These are phyloP conservation scores for Penicillium sp. DNA, from an alignment of 2,329 filamentous ascomycete genomes.

Conservation along the genomic window DNA sequence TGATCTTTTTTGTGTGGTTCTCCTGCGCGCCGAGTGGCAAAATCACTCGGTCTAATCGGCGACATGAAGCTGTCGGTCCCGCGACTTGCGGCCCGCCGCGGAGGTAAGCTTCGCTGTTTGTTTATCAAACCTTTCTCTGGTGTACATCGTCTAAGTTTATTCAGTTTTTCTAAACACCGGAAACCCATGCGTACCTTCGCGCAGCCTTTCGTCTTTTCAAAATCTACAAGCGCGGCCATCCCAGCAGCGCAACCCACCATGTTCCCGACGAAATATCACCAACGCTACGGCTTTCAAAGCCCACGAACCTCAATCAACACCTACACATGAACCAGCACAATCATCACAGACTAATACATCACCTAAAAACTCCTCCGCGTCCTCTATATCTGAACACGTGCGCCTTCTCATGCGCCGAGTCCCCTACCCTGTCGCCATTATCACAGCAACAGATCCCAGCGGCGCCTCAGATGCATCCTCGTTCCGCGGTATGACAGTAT, in stretches of 20 bases:
- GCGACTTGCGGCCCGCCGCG: slow-evolving; percentile 23
- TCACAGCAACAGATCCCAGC: slow-evolving; percentile 48
- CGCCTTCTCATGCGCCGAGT: slow-evolving; percentile 54
- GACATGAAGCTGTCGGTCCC: slow-evolving; percentile 34
- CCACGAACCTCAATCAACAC: neutral
- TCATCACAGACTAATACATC: neutral
- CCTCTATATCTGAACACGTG: slow-evolving; percentile 37
- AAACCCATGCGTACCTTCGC: neutral
- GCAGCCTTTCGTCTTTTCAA: neutral
- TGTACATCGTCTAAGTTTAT: slow-evolving; percentile 3
- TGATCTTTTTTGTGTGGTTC: slow-evolving; percentile 3
- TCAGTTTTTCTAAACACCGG: neutral
- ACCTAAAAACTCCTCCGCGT: neutral
- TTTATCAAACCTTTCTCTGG: neutral
- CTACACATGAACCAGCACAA: neutral
- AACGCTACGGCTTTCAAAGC: slow-evolving; percentile 9
- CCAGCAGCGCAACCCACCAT: slow-evolving; percentile 8
- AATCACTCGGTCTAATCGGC: slow-evolving; percentile 15
- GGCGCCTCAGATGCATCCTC: slow-evolving; percentile 23
- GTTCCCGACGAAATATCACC: slow-evolving; percentile 20
- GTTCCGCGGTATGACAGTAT: slow-evolving; percentile 58
- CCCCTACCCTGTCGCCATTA: slow-evolving; percentile 57
- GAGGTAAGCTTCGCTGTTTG: slow-evolving; percentile 16
- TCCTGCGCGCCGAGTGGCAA: slow-evolving; percentile 10
- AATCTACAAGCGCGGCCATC: neutral